Evolutionary conservation across 306 rosid genomes (phyloP), one percentile per base, ranked within the genome.

Genomic region (Malus orientalis): DNA sequence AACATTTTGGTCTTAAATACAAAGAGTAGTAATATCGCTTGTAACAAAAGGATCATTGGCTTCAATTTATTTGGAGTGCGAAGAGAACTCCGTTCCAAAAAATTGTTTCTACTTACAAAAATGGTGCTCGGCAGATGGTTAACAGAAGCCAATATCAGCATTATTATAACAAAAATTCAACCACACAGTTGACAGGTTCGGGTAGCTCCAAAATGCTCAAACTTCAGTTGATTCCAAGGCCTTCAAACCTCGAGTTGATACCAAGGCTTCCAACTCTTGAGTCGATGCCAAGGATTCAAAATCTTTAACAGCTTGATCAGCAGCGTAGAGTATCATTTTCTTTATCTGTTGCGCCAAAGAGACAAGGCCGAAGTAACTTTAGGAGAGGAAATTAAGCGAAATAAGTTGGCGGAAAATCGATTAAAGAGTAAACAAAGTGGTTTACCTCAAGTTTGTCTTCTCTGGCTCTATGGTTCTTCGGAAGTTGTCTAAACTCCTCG

Each of bases 391-490:
- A 32, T 63, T 20, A 74, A 57, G 70, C 33, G 77, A 22, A 69
- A 75, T 32, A 33, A 23, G 44, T 4, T 20, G 15, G 19, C 8
- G 25, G 19, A 51, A 15, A 20, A 40, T 18, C 27, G 44, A 13
- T 16, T 18, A 32, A 1, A 1, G 40, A 55, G 5, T 44, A 61
- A 78, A 66, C 49, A 75, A 53, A 16, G 67, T 65, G 55, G 64
- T 75, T 49, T 29, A 90, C 97, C 97, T 92, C 97, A 53, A 92
- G 93, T 83, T 92, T 92, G 82, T 92, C 97, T 87, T 92, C 97
- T 59, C 97, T 88, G 45, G 86, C 87, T 79, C 76, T 90, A 76
- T 92, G 97, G 67, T 89, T 88, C 81, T 78, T 87, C 6, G 97
- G 97, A 76, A 92, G 96, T 81, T 71, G 83, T 25, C 96, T 87